A percentile compares a stretch with the other conserved stretches of the same genome.
phyloP scores from a whole-genome alignment of 441 rosid genomes.

The Erysimum cheiri region DNA sequence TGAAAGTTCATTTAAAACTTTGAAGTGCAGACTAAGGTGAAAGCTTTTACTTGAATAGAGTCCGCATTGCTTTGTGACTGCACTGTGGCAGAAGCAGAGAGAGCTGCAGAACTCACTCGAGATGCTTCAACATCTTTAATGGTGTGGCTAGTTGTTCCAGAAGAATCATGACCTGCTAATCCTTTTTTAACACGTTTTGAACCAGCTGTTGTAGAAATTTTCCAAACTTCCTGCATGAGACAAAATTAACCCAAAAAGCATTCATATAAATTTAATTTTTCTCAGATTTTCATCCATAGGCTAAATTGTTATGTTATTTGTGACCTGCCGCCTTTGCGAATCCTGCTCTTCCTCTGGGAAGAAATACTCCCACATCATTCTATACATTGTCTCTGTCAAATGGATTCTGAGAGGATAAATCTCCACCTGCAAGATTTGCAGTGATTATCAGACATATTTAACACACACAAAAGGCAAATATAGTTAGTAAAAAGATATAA shows the following conservation, averaged over 20 bases:
- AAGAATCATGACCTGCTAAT: constrained; percentile 58
- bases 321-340: constrained; percentile 62
- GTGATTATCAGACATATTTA: constrained; percentile 16
- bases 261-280: neutral
- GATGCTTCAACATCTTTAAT: constrained; percentile 71
- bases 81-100: constrained; percentile 42
- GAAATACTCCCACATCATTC: constrained; percentile 96
- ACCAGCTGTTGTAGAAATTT: constrained; percentile 92
- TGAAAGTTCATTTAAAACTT: neutral
- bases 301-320: constrained; percentile 24
- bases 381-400: constrained; percentile 94
- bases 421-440: constrained; percentile 65
- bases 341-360: constrained; percentile 98
- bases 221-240: constrained; percentile 90
- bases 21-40: constrained; percentile 33
- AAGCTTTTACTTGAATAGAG: constrained; percentile 51
- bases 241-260: constrained; percentile 36
- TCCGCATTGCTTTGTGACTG: constrained; percentile 52
- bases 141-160: constrained; percentile 56
- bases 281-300: constrained; percentile 1
- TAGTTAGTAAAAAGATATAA: constrained; percentile 1
- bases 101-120: constrained; percentile 52
- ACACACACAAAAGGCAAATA: neutral
- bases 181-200: constrained; percentile 92
- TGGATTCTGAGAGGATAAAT: constrained; percentile 96